Percentiles rank a stretch among this genome's conserved stretches.
phyloP scores from a whole-genome alignment of 129 eudicot species.

The Arctium minus region DNA sequence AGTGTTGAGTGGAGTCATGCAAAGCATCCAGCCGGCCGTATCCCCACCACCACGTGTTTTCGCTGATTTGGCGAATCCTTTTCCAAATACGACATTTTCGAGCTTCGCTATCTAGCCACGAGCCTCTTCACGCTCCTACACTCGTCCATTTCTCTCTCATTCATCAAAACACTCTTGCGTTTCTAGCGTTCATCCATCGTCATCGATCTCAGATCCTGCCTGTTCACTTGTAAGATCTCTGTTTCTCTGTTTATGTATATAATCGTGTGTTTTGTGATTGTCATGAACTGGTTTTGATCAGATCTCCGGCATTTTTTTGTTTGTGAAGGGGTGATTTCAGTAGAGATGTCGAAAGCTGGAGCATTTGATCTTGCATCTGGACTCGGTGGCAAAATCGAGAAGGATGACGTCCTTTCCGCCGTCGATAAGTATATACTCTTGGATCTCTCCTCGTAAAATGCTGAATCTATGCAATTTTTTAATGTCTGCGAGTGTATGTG shows the following conservation, averaged over 20 bases:
- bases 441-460: neutral
- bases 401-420: conserved; percentile 68
- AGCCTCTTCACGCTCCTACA: neutral
- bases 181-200: neutral
- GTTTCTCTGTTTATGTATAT: neutral
- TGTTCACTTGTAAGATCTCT: conserved; percentile 9
- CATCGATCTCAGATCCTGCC: conserved; percentile 23
- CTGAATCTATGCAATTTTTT: neutral
- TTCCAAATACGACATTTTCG: conserved; percentile 19
- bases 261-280: neutral
- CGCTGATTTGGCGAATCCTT: conserved; percentile 31
- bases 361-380: conserved; percentile 81
- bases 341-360: conserved; percentile 73
- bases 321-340: neutral
- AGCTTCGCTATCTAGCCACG: conserved; percentile 3
- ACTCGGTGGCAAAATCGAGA: conserved; percentile 79
- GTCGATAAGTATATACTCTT: conserved; percentile 60
- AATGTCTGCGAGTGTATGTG: neutral
- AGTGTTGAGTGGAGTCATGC: neutral
- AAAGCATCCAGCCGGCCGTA: conserved; percentile 19
- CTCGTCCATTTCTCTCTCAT: neutral
- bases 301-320: conserved; percentile 10
- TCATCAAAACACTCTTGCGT: neutral
- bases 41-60: conserved; percentile 32
- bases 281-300: neutral